These are phyloP conservation scores for Panicum virgatum DNA, from an alignment of 202 grass and related monocot genomes.

Conservation along the genomic window DNA sequence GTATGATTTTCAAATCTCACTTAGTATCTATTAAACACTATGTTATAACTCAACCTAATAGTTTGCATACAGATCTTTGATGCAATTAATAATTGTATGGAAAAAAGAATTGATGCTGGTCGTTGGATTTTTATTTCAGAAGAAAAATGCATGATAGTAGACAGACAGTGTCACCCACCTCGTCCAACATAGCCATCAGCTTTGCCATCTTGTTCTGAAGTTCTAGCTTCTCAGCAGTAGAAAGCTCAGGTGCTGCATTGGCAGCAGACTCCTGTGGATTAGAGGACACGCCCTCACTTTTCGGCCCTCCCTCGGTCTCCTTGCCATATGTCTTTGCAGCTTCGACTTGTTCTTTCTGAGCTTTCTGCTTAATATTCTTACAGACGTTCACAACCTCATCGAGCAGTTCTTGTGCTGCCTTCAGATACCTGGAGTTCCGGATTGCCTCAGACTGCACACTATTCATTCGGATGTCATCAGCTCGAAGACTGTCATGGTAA, in stretches of 20 bases:
- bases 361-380: constrained; percentile 64
- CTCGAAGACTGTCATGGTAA: constrained; percentile 58
- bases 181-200: constrained; percentile 76
- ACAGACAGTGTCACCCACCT: constrained; percentile 46
- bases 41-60: background rate
- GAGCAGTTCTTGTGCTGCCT: constrained; percentile 62
- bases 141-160: constrained; percentile 1
- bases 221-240: too few species aligned
- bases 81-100: background rate
- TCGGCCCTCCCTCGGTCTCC: constrained; percentile 45
- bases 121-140: background rate
- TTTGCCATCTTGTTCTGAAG: too few species aligned
- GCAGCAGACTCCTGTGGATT: too few species aligned
- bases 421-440: constrained; percentile 69
- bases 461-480: constrained; percentile 52
- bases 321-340: constrained; percentile 42
- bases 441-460: constrained; percentile 51
- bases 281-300: too few species aligned
- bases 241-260: too few species aligned
- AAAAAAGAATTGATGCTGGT: background rate
- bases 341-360: constrained; percentile 59
- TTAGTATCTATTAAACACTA: background rate
- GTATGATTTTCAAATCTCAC: constrained; percentile 5
- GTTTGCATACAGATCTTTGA: background rate
- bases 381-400: constrained; percentile 71